phyloP scores from a whole-genome alignment of 148 eudicot species.

The Pouteria glomerata region DNA sequence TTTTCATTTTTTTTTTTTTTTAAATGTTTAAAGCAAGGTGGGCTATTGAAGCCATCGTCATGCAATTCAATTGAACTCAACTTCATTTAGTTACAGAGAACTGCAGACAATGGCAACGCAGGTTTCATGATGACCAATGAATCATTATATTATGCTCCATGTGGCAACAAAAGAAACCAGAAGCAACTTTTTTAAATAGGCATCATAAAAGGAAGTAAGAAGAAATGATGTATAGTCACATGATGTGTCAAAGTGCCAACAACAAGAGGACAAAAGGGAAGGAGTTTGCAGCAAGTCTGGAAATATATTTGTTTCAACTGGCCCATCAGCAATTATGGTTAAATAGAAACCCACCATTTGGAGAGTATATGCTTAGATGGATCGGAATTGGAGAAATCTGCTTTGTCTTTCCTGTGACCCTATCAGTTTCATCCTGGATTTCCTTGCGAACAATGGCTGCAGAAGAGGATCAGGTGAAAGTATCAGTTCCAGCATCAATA shows the following conservation, averaged over 20 bases:
- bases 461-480: slow-evolving; percentile 6
- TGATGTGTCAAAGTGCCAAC: background rate
- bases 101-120: background rate
- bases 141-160: background rate
- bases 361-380: slow-evolving; percentile 93
- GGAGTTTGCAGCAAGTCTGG: background rate
- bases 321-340: background rate
- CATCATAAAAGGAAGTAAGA: background rate
- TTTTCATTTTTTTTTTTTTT: background rate
- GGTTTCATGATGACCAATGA: background rate
- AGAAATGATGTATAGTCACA: background rate
- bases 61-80: background rate
- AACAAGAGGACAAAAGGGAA: background rate
- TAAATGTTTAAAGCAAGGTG: background rate
- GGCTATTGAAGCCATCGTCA: background rate
- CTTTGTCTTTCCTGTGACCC: slow-evolving; percentile 80
- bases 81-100: background rate
- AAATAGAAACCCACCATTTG: slow-evolving; percentile 45
- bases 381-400: slow-evolving; percentile 96
- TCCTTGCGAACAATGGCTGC: slow-evolving; percentile 84
- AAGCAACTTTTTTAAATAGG: background rate
- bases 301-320: background rate
- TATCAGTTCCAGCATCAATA: background rate
- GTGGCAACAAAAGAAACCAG: background rate
- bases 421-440: slow-evolving; percentile 93